A percentile compares a stretch with the other conserved stretches of the same genome.
phyloP scores from a whole-genome alignment of 2,329 filamentous ascomycete species.

The Cladosporium sp. region DNA sequence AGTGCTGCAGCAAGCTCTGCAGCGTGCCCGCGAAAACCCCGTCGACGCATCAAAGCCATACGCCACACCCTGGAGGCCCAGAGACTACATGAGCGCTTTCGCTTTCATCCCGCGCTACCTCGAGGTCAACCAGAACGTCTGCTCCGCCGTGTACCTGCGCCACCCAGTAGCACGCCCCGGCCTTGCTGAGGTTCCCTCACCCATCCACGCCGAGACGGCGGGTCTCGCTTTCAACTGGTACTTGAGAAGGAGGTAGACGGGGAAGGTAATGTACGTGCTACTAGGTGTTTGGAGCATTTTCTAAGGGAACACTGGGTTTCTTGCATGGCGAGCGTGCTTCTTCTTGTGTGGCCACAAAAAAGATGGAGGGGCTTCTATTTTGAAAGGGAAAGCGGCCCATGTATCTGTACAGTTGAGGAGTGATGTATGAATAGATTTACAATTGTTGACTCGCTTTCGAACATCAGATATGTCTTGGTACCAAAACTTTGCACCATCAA shows the following conservation, averaged over 20 bases:
- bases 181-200: constrained; percentile 72
- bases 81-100: constrained; percentile 85
- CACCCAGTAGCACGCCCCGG: constrained; percentile 89
- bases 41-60: constrained; percentile 79
- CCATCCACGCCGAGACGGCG: constrained; percentile 68
- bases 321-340: constrained; percentile 6
- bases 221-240: constrained; percentile 95
- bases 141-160: constrained; percentile 88
- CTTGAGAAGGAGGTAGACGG: constrained; percentile 68
- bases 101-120: constrained; percentile 93
- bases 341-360: background rate
- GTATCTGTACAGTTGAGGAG: constrained; percentile 5
- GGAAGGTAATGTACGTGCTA: background rate
- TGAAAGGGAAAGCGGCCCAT: background rate
- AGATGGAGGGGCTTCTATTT: background rate
- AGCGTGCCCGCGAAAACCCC: constrained; percentile 71
- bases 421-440: background rate
- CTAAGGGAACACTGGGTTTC: background rate
- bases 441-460: background rate
- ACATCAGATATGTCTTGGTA: background rate
- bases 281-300: constrained; percentile 6
- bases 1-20: constrained; percentile 59
- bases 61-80: constrained; percentile 83
- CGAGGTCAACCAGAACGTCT: constrained; percentile 97
- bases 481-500: background rate